Percentiles rank a stretch among this genome's conserved stretches.
phyloP scores from a whole-genome alignment of 192 early-diverging fungal species.

The Pilaira anomala region DNA sequence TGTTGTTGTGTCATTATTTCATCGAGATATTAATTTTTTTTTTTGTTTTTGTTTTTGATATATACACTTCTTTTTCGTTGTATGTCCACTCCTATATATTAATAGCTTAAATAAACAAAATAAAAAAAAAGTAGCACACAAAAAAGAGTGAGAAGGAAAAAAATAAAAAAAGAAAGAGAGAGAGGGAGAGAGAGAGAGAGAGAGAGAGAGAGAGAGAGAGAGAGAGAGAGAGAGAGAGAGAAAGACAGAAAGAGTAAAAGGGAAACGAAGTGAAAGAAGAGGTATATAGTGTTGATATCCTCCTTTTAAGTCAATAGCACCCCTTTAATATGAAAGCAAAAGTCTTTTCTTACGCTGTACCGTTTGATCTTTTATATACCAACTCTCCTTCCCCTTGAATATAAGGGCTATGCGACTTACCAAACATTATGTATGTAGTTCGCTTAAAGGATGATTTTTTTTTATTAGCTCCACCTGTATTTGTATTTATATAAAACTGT shows the following conservation, averaged over 20 bases:
- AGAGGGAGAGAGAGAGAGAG: background rate
- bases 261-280: no score
- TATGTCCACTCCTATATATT: no score
- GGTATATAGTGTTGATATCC: background rate
- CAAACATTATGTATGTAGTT: no score
- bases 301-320: background rate
- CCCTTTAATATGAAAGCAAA: conserved; percentile 12
- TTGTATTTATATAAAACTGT: no score
- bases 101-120: background rate
- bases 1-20: no score
- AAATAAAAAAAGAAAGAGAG: conserved; percentile 5
- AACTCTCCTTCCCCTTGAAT: no score
- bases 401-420: no score
- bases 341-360: background rate
- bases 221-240: conserved; percentile 10
- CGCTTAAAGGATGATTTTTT: no score
- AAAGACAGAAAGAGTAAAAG: conserved; percentile 7
- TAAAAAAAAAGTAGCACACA: conserved; percentile 3
- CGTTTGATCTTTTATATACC: no score
- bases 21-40: conserved; percentile 9
- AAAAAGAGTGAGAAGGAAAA: background rate
- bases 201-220: conserved; percentile 9
- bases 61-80: background rate
- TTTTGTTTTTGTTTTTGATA: background rate
- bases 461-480: no score